Evolutionary conservation across 352 stramenopile genomes (phyloP).

Genomic region (Phytophthora gonapodyides): DNA sequence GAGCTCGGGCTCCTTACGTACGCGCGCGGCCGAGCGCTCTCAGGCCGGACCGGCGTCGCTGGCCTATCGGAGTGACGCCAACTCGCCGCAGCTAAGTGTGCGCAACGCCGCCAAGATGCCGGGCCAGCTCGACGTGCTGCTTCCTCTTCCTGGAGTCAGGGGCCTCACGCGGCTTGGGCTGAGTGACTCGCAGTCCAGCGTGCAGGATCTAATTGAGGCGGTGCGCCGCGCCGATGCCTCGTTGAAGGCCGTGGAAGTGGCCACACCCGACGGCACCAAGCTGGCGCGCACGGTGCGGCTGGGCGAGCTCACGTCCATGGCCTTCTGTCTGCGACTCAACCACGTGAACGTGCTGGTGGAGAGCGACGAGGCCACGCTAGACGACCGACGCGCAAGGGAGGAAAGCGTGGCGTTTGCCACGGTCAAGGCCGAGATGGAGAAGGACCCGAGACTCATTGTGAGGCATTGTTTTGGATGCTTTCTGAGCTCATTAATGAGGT

Average conservation of each 20-base stretch:
- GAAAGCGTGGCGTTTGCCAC: conserved; percentile 69
- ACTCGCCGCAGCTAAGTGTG: conserved; percentile 46
- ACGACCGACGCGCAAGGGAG: conserved; percentile 34
- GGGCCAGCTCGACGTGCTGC: conserved; percentile 56
- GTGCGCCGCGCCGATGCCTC: conserved; percentile 54
- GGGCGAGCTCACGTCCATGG: conserved; percentile 60
- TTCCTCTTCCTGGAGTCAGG: conserved; percentile 59
- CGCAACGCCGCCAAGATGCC: conserved; percentile 43
- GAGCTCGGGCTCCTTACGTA: conserved; percentile 20
- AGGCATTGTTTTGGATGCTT: conserved; percentile 13
- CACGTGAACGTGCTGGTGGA: conserved; percentile 63
- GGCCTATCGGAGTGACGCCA: not conserved
- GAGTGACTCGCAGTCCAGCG: conserved; percentile 41
- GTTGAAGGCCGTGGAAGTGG: conserved; percentile 70
- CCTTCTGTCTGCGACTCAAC: conserved; percentile 76
- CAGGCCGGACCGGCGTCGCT: conserved; percentile 8
- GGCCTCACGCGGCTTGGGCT: conserved; percentile 60
- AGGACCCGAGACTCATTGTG: conserved; percentile 59
- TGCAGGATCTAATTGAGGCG: conserved; percentile 58
- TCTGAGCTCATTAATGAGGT: not conserved
- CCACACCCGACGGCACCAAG: conserved; percentile 67
- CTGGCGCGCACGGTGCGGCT: conserved; percentile 70
- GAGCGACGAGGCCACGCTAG: conserved; percentile 41
- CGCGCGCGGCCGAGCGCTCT: conserved; percentile 21
- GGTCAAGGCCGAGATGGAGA: conserved; percentile 67